Base-by-base conservation (phyloP, 2,329 filamentous ascomycete species). In the Cyphellophora europaea region DNA sequence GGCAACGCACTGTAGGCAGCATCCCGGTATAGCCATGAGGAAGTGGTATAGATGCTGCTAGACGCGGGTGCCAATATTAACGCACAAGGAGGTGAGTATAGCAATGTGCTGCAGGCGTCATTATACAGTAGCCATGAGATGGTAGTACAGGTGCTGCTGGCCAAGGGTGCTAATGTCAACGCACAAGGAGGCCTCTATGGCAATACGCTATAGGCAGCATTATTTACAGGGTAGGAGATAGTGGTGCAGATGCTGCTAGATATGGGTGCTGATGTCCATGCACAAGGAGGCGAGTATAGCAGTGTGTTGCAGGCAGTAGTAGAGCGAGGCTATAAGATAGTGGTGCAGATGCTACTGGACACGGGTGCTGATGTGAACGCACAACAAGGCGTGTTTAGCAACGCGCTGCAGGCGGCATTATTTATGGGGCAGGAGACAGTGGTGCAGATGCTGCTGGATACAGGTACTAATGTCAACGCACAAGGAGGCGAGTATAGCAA, bases 101-200 rank as follows among this genome's bases (percentile, higher is more conserved):
- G 23, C 15, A 29, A 19, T 17, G 41, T 35, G 12, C 29, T 45
- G 11, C 33, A 41, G 13, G 31, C 21, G n/a, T 38, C 42, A 29
- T 40, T 35, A 23, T 13, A 8, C 14, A 11, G 19, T 19, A 30
- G 35, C 18, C 19, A 41, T 31, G 27, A 32, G 5, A 19, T 30
- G 12, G 19, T 41, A 21, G 38, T 45, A 17, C 19, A 30, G 38
- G 30, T 41, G 16, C 25, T 41, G 29, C 29, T 34, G 10, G 30
- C 44, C 14, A 16, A 33, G n/a, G 35, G 38, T 31, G 47, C 49
- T 15, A 21, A 48, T 34, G 41, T 51, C 35, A 45, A 50, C 35
- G 43, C 33, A 17, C 36, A 37, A 40, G 21, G 29, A 17, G 35
- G 30, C 11, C 39, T 13, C 8, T 38, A 16, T 30, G 27, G n/a